Percentiles rank a stretch among this genome's conserved stretches.
Conservation (phyloP, 2,329 filamentous ascomycete genomes). For the Polytolypa hystricis region DNA sequence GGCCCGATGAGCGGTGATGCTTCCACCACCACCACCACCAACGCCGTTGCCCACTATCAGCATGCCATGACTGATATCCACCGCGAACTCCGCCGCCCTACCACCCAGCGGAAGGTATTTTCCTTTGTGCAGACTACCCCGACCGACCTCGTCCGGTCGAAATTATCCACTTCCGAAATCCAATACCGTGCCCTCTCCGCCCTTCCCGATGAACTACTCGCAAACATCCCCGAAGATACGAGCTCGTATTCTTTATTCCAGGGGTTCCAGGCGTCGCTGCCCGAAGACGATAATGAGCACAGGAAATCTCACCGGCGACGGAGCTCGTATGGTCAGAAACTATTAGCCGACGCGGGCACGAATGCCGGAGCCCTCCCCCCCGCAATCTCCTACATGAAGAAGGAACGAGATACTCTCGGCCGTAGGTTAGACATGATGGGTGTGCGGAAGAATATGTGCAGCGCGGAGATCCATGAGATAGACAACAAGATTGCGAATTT, state of each 20-base stretch:
- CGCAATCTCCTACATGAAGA: conserved; percentile 61
- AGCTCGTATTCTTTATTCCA: conserved; percentile 91
- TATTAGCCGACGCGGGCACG: conserved; percentile 52
- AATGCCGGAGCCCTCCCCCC: conserved; percentile 48
- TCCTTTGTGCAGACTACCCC: conserved; percentile 82
- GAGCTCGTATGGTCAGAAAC: conserved; percentile 62
- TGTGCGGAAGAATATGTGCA: conserved; percentile 94
- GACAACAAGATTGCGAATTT: conserved; percentile 94
- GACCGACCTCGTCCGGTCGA: conserved; percentile 86
- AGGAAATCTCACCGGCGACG: conserved; percentile 59
- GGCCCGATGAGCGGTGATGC: conserved; percentile 47
- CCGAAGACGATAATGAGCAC: conserved; percentile 52
- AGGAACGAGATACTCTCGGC: conserved; percentile 67
- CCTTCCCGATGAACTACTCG: conserved; percentile 78
- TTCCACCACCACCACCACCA: conserved; percentile 28
- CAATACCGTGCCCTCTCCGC: conserved; percentile 84
- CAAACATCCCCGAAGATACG: conserved; percentile 75
- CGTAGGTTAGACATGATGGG: conserved; percentile 84
- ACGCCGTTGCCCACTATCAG: conserved; percentile 59
- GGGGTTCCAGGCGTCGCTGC: conserved; percentile 84
- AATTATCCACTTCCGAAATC: conserved; percentile 82
- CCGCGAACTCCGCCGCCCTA: conserved; percentile 73
- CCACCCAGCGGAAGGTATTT: conserved; percentile 80
- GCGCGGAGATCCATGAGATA: conserved; percentile 88
- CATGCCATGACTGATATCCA: conserved; percentile 81